Evolutionary conservation across 164 flowering plant species (phyloP).

Genomic region (Piper betle): DNA sequence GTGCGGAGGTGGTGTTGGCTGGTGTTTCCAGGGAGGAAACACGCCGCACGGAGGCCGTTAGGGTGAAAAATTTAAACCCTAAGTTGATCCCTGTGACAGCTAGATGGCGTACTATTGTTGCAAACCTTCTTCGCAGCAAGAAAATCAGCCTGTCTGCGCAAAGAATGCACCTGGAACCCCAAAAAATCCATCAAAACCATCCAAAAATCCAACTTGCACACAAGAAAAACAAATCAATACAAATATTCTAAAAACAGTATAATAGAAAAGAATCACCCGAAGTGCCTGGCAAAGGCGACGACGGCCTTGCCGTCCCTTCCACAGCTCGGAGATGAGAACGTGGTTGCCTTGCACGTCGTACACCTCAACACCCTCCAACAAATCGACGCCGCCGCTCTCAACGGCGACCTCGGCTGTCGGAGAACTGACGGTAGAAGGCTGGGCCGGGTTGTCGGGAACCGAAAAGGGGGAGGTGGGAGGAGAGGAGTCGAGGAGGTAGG

Average conservation of each 20-base stretch:
- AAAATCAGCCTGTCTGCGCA: slow-evolving; percentile 82
- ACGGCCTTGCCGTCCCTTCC: slow-evolving; percentile 94
- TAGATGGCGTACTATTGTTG: too few species aligned
- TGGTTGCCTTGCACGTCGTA: slow-evolving; percentile 59
- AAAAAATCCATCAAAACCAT: background rate
- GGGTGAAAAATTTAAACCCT: too few species aligned
- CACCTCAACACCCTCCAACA: slow-evolving; percentile 49
- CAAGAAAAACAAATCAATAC: background rate
- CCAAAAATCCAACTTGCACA: background rate
- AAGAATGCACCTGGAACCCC: slow-evolving; percentile 63
- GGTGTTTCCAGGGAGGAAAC: too few species aligned
- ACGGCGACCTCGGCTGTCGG: background rate
- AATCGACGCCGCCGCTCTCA: slow-evolving; percentile 22
- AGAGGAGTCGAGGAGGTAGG: too few species aligned
- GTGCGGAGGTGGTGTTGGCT: too few species aligned
- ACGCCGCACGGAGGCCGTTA: too few species aligned
- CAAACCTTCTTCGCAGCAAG: slow-evolving; percentile 82
- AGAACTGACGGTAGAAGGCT: too few species aligned
- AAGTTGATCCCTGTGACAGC: too few species aligned
- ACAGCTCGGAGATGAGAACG: slow-evolving; percentile 63
- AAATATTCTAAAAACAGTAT: background rate
- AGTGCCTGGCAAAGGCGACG: slow-evolving; percentile 94
- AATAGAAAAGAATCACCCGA: slow-evolving; percentile 42
- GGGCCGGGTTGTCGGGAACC: too few species aligned
- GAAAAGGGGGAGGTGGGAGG: too few species aligned